Base-by-base conservation (phyloP, 1,284 basidiomycete species). In the Rhodotorula mucilaginosa region DNA sequence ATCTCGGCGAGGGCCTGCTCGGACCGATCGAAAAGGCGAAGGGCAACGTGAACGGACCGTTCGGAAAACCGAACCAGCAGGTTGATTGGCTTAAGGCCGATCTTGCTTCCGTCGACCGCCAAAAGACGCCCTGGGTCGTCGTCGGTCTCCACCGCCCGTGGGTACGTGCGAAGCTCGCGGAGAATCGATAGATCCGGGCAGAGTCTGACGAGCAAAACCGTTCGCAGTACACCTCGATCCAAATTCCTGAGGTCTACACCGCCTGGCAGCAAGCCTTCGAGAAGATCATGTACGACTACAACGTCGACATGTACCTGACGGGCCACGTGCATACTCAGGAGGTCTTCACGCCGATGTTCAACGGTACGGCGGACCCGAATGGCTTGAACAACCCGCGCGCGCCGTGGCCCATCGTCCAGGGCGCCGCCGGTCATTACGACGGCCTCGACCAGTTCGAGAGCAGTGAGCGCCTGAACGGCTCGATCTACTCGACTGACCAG, bases 261-360 rank as follows among this genome's bases (percentile, higher is more conserved):
- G 76, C 75, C 6, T 80, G 82, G 73, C 79, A 81, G 69, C 46
- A 74, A 26, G 79, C 80, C 0, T 80, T 80, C 61, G 79, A 80
- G 65, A 15, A 52, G 34, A 65, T 60, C 13, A 29, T 66, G 19
- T 66, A 54, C 39, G 65, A 66, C 18, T 8, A 54, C 58, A 48
- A 59, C 8, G 70, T 71, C 44, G 67, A 65, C 47, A 1, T 60
- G 15, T 61, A 65, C 49, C 34, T 64, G 13, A 39, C 31, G 5
- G 69, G 69, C 0, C 69, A 70, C 58, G 65, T 71, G 3, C 69
- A 71, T 49, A 65, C 64, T 46, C 70, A 75, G 48, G 78, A 80
- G 62, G 68, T 75, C n/a, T 59, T 47, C n/a, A 16, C 64, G 19
- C 79, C 76, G 15, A 75, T 75, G 56, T 68, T 46, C 57, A 68